Base-by-base conservation (phyloP, 306 rosid genomes). In the Psophocarpus tetragonolobus region DNA sequence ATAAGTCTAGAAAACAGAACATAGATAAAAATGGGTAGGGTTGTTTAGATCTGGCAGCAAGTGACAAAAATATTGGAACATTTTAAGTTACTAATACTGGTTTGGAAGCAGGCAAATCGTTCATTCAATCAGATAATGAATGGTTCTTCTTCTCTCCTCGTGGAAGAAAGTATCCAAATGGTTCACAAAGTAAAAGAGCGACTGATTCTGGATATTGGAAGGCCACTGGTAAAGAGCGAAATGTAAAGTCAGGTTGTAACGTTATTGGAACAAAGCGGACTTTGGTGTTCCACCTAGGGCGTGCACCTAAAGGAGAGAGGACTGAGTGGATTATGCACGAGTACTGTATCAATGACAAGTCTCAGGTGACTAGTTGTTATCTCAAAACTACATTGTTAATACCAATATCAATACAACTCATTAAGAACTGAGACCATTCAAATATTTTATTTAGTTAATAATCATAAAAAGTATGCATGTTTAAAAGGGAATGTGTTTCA, bases 321-420 rank as follows among this genome's bases (percentile, higher is more conserved):
- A 95, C 98, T 4, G 97, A 92, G 80, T 95, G 98, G 98, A 92
- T 95, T 36, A 88, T 95, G 97, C 97, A 95, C 4, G 98, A 95
- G 69, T 95, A 95, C 61, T 89, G 92, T 85, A 47, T 88, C 79
- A 84, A 51, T 10, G 96, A 87, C 69, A 91, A 83, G 80, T 81
- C 96, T 48, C 99, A 91, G 93, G 98, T 89, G 74, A 83, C 20
- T 80, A 66, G 32, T 79, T 27, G 23, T 65, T 17, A 39, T 12
- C 26, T 6, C 3, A 44, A 8, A 24, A 54, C 14, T 32, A 45
- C n/a, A n/a, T n/a, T n/a, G n/a, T n/a, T n/a, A n/a, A n/a, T n/a
- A 45, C 4, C 5, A 3, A 5, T 48, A 48, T 9, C 3, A 12
- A 14, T 15, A 14, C 15, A 44, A 44, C 6, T 41, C n/a, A 10